phyloP scores from a whole-genome alignment of 495 filamentous ascomycete species.

The Penicillium bovifimosum region DNA sequence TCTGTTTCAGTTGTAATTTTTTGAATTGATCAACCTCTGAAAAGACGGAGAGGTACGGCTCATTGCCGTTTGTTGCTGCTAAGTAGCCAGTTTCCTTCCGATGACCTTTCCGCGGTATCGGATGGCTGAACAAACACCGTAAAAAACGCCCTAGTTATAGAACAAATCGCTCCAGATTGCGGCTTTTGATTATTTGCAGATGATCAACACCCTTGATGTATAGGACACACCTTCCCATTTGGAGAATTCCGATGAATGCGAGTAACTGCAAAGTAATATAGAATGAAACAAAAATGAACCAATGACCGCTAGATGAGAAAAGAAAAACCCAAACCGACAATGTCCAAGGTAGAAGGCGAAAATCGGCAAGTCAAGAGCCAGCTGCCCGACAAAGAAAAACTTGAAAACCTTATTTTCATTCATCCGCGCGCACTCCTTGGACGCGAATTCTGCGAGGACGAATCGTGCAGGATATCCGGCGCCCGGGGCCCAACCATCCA shows the following conservation, averaged over 20 bases:
- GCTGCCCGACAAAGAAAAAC: no score
- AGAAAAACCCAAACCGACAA: neutral
- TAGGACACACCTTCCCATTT: neutral
- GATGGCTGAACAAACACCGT: no score
- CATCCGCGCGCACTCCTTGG: slow-evolving; percentile 32
- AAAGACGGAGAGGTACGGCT: neutral
- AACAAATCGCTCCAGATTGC: neutral
- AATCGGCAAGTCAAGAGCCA: no score
- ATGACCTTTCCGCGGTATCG: neutral
- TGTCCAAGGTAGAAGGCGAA: no score
- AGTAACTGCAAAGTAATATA: slow-evolving; percentile 2
- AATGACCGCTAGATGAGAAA: slow-evolving; percentile 15
- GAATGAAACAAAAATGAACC: slow-evolving; percentile 1
- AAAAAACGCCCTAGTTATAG: no score
- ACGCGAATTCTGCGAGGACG: slow-evolving; percentile 36
- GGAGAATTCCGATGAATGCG: slow-evolving; percentile 1
- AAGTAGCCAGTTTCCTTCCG: neutral
- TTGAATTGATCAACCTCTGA: neutral
- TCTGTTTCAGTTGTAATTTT: neutral
- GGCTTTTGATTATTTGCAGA: neutral
- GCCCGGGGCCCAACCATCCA: slow-evolving; percentile 80
- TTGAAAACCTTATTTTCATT: neutral
- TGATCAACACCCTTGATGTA: neutral
- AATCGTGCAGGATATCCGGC: slow-evolving; percentile 42
- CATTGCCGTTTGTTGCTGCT: neutral